phyloP scores from a whole-genome alignment of 2,329 filamentous ascomycete genomes.

The Monosporascus sp. region DNA sequence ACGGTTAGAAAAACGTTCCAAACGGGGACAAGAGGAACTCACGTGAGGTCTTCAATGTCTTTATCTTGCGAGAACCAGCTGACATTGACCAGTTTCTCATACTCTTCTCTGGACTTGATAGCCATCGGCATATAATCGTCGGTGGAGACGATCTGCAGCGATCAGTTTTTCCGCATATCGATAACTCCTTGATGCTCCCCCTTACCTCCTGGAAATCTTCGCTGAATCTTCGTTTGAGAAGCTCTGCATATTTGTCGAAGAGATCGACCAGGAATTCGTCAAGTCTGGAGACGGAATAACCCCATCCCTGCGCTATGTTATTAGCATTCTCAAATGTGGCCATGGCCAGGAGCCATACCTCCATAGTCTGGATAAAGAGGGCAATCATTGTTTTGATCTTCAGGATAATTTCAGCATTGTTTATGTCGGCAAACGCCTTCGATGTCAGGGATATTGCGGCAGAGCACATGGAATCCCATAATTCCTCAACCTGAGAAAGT shows the following conservation, averaged over 20 bases:
- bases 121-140: conserved; percentile 99
- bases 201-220: conserved; percentile 87
- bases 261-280: conserved; percentile 82
- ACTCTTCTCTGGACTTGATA: conserved; percentile 84
- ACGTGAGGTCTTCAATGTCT: conserved; percentile 68
- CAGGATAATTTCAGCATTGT: conserved; percentile 82
- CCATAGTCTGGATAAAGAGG: conserved; percentile 97
- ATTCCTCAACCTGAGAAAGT: conserved; percentile 73
- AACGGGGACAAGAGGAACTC: conserved; percentile 27
- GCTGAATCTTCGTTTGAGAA: conserved; percentile 86
- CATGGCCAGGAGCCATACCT: conserved; percentile 47
- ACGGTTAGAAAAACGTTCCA: conserved; percentile 15
- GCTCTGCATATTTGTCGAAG: conserved; percentile 89
- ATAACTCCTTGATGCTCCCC: not conserved
- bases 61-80: conserved; percentile 93
- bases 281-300: conserved; percentile 75
- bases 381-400: conserved; percentile 92
- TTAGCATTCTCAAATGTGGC: not conserved
- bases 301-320: conserved; percentile 62
- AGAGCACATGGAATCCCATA: conserved; percentile 98
- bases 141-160: conserved; percentile 64
- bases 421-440: conserved; percentile 71
- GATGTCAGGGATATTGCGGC: conserved; percentile 77
- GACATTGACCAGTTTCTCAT: conserved; percentile 91
- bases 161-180: conserved; percentile 8